These are phyloP conservation scores for Eimeria nieschulzi DNA, from an alignment of 169 alveolate genomes.

Conservation along the genomic window DNA sequence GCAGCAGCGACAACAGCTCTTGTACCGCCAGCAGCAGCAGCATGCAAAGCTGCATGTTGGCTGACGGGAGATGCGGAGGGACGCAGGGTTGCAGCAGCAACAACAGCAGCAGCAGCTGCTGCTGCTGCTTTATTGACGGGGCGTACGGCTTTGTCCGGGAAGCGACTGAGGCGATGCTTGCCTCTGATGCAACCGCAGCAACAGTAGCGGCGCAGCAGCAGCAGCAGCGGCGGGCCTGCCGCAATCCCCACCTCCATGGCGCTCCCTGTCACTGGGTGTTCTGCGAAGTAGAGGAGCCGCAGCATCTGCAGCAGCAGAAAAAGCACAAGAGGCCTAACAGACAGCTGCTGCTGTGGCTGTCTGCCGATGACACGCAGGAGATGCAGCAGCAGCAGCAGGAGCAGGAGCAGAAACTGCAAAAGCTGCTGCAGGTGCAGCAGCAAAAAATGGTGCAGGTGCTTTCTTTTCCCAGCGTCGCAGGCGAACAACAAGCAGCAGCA, in stretches of 20 bases:
- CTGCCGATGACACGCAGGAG: background rate
- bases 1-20: background rate
- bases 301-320: background rate
- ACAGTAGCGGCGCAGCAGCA: constrained; percentile 32
- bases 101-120: constrained; percentile 20
- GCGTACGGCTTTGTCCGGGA: constrained; percentile 17
- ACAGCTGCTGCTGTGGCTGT: background rate
- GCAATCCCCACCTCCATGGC: constrained; percentile 33
- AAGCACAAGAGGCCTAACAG: background rate
- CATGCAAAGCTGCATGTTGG: background rate
- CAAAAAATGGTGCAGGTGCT: background rate
- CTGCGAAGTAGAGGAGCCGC: constrained; percentile 33
- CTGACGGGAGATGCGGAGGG: background rate
- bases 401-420: constrained; percentile 2
- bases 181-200: background rate
- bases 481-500: background rate
- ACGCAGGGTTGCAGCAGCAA: background rate
- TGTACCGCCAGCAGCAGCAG: background rate
- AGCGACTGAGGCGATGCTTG: background rate
- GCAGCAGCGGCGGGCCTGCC: constrained; percentile 10
- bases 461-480: background rate
- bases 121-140: constrained; percentile 15
- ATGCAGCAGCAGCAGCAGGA: constrained; percentile 14
- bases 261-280: constrained; percentile 38
- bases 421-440: constrained; percentile 1